phyloP scores from a whole-genome alignment of 352 stramenopile species.

The Phytophthora podocarpi region DNA sequence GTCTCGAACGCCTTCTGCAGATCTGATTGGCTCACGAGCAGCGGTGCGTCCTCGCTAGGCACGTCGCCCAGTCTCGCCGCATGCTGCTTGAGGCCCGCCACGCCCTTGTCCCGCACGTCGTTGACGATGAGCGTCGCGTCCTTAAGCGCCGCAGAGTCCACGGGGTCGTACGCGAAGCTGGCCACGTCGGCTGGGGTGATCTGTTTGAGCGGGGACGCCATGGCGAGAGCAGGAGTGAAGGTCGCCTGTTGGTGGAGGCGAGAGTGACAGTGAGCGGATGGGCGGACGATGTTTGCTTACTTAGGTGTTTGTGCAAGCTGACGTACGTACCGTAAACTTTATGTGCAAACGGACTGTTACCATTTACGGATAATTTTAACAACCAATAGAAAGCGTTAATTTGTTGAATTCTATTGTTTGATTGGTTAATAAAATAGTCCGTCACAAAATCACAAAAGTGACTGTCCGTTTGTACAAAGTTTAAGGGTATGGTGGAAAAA shows the following conservation, averaged over 20 bases:
- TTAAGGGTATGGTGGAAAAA: too few species aligned
- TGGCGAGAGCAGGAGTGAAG: constrained; percentile 21
- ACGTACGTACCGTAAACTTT: too few species aligned
- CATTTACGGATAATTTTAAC: too few species aligned
- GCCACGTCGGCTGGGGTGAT: constrained; percentile 70
- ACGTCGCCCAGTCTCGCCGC: constrained; percentile 75
- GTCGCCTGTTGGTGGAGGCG: constrained; percentile 5
- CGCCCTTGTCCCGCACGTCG: constrained; percentile 60
- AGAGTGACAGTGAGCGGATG: background rate
- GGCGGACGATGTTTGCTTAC: too few species aligned
- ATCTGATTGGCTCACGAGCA: constrained; percentile 63
- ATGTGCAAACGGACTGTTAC: too few species aligned
- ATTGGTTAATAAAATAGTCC: too few species aligned
- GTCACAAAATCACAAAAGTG: too few species aligned
- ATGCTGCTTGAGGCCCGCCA: constrained; percentile 56
- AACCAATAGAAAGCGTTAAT: too few species aligned
- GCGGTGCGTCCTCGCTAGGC: constrained; percentile 33
- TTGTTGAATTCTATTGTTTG: too few species aligned
- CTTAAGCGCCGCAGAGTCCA: constrained; percentile 63
- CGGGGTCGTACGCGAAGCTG: constrained; percentile 82
- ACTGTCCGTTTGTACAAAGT: too few species aligned
- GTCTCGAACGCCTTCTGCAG: constrained; percentile 87
- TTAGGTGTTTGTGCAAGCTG: constrained; percentile 12
- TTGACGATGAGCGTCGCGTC: constrained; percentile 73
- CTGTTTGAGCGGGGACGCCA: constrained; percentile 64